These are phyloP conservation scores for Tricholomella constricta DNA, from an alignment of 768 basidiomycete species.

Conservation along the genomic window DNA sequence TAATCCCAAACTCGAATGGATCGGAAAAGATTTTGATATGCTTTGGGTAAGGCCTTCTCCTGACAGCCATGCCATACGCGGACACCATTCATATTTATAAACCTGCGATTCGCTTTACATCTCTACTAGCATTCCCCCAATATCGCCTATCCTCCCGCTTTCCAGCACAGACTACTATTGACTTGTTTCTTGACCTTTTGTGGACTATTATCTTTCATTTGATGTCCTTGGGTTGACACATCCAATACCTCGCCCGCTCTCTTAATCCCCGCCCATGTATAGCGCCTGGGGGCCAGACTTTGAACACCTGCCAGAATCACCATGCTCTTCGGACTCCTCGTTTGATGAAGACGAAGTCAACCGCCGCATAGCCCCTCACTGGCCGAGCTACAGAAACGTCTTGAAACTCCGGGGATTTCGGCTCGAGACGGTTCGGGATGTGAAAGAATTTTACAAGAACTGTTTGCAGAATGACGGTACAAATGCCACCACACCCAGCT, in stretches of 20 bases:
- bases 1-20: constrained; percentile 30
- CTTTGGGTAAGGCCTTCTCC: constrained; percentile 25
- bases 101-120: constrained; percentile 13
- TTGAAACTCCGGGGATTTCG: constrained; percentile 56
- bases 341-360: constrained; percentile 63
- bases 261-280: constrained; percentile 16
- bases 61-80: constrained; percentile 22
- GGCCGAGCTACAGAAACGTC: constrained; percentile 54
- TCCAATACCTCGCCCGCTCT: constrained; percentile 3
- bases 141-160: background rate
- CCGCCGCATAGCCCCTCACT: constrained; percentile 58
- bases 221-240: background rate
- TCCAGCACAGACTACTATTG: background rate
- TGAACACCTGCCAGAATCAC: constrained; percentile 35
- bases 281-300: constrained; percentile 25
- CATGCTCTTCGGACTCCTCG: constrained; percentile 52
- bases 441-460: constrained; percentile 54
- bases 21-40: constrained; percentile 29
- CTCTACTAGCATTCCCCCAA: constrained; percentile 2
- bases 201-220: background rate
- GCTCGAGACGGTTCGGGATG: constrained; percentile 71
- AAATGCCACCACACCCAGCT: constrained; percentile 14
- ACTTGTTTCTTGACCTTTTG: background rate
- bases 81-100: constrained; percentile 17
- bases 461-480: constrained; percentile 11